Evolutionary conservation across 2,329 filamentous ascomycete species (phyloP).

Genomic region (Curvularia spicifera): DNA sequence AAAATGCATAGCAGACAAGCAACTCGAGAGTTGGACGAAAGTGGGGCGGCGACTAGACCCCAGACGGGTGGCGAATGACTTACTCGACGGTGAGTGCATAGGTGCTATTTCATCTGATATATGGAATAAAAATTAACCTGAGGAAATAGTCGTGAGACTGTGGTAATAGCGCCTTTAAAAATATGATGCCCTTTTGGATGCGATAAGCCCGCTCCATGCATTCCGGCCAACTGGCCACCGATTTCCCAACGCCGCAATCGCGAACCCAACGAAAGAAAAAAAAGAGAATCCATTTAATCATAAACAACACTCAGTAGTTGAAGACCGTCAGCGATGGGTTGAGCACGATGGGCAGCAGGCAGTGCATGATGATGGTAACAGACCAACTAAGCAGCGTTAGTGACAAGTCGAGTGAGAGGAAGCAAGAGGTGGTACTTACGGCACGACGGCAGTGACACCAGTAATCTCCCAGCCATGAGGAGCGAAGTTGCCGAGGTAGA

Average conservation of each 20-base stretch:
- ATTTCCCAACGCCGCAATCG: conserved; percentile 13
- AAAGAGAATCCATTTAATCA: conserved; percentile 11
- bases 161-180: conserved; percentile 9
- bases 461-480: conserved; percentile 62
- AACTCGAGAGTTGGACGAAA: not conserved
- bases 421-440: conserved; percentile 42
- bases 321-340: conserved; percentile 80
- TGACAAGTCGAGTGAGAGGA: not conserved
- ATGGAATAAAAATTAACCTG: conserved; percentile 17
- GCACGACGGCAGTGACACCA: conserved; percentile 69
- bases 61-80: too few relatives aligned
- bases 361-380: conserved; percentile 70
- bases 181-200: conserved; percentile 3
- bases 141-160: conserved; percentile 4
- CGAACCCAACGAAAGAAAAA: conserved; percentile 4
- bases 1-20: not conserved
- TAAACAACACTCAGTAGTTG: conserved; percentile 63
- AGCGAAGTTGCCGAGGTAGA: conserved; percentile 71
- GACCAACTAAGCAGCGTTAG: conserved; percentile 54
- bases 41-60: not conserved
- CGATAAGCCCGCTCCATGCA: conserved; percentile 13
- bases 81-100: not conserved
- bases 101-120: not conserved
- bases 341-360: conserved; percentile 72
- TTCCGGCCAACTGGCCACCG: conserved; percentile 16